A percentile compares a stretch with the other conserved stretches of the same genome.
Evolutionary conservation across 106 monocot species (phyloP).

Genomic region (Apostasia ramifera): DNA sequence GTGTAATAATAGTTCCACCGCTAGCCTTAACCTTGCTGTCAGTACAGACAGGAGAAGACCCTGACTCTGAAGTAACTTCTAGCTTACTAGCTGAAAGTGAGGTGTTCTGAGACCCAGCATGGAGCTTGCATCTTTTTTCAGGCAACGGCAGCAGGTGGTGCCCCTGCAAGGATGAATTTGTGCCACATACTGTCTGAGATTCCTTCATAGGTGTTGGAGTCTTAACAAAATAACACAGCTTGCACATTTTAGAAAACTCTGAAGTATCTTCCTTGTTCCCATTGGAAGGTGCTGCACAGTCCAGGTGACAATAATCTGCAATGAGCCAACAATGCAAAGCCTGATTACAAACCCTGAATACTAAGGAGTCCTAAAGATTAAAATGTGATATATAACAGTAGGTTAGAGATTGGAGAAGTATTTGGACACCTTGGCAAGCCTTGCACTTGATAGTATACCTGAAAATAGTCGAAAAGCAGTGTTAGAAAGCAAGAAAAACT

Average conservation of each 20-base stretch:
- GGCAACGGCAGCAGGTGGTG: neutral
- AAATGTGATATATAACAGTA: neutral
- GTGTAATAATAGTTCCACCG: constrained; percentile 4
- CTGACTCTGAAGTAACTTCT: constrained; percentile 12
- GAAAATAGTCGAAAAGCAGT: constrained; percentile 8
- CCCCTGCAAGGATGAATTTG: neutral
- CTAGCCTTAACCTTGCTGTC: constrained; percentile 22
- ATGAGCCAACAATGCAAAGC: constrained; percentile 1
- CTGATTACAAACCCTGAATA: neutral
- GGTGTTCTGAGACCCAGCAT: constrained; percentile 2
- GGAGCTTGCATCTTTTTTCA: constrained; percentile 5
- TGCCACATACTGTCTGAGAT: constrained; percentile 11
- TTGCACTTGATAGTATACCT: constrained; percentile 65
- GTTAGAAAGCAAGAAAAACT: constrained; percentile 4
- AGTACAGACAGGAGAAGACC: constrained; percentile 7
- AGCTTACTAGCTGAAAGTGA: constrained; percentile 2
- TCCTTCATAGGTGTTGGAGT: constrained; percentile 6
- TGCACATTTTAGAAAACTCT: constrained; percentile 33
- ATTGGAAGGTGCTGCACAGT: constrained; percentile 32
- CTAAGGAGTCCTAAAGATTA: neutral
- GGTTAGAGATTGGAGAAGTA: neutral
- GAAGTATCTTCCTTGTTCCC: constrained; percentile 11
- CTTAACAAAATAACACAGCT: constrained; percentile 29
- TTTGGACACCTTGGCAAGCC: constrained; percentile 66
- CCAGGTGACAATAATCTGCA: constrained; percentile 68